Conservation (phyloP, 352 stramenopile species). For the Phytophthora colocasiae region DNA sequence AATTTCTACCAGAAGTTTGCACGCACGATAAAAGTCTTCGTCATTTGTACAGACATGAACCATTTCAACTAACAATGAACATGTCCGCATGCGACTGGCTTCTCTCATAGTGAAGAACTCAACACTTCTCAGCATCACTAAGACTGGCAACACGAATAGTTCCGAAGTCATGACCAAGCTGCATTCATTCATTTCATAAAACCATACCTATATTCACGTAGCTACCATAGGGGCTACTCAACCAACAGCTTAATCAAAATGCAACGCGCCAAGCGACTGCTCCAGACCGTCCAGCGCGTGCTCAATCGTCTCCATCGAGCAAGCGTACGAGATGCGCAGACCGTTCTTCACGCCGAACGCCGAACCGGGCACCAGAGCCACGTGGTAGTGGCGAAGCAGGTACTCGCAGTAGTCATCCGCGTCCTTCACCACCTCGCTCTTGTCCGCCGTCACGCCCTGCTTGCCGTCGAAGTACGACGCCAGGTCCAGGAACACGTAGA, state of each 20-base stretch:
- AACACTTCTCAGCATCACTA: no score
- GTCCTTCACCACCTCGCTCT: slow-evolving; percentile 54
- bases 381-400: slow-evolving; percentile 92
- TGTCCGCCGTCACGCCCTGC: slow-evolving; percentile 45
- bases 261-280: slow-evolving; percentile 63
- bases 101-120: no score
- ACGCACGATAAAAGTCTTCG: no score
- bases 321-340: slow-evolving; percentile 97
- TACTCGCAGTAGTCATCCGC: slow-evolving; percentile 91
- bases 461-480: slow-evolving; percentile 78
- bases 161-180: no score
- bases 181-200: no score
- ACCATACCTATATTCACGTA: no score
- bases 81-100: no score
- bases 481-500: slow-evolving; percentile 97
- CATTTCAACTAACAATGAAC: no score
- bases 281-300: slow-evolving; percentile 73
- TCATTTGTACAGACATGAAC: no score
- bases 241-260: slow-evolving; percentile 9
- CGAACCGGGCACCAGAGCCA: slow-evolving; percentile 95
- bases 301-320: slow-evolving; percentile 89
- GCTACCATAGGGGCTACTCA: background rate
- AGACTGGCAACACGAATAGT: no score
- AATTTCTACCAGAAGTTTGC: no score
- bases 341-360: slow-evolving; percentile 94